Percentiles rank a stretch among this genome's conserved stretches.
Evolutionary conservation across 2,329 filamentous ascomycete genomes (phyloP).

Genomic region (Pseudogymnoascus destructans): DNA sequence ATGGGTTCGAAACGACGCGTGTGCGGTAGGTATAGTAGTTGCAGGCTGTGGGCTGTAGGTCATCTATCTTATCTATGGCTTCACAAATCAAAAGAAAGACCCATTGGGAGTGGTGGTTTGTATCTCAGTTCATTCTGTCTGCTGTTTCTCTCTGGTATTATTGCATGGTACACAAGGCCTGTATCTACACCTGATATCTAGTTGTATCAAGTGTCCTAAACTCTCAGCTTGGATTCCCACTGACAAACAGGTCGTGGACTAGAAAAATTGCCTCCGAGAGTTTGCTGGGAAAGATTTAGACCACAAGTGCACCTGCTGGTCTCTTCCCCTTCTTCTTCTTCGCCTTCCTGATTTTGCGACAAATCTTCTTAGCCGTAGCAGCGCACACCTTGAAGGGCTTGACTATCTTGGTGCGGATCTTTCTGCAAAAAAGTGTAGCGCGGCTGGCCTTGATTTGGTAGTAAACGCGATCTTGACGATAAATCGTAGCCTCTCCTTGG

Average conservation of each 20-base stretch:
- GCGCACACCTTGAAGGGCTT: neutral
- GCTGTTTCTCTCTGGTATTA: neutral
- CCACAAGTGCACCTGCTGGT: neutral
- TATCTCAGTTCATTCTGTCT: neutral
- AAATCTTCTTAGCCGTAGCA: neutral
- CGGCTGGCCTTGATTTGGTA: neutral
- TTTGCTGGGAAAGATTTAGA: neutral
- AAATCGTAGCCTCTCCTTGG: neutral
- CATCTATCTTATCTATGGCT: neutral
- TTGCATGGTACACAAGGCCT: neutral
- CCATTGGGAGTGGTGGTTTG: neutral
- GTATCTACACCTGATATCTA: neutral
- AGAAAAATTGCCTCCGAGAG: neutral
- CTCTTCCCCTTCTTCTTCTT: neutral
- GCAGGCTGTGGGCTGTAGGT: neutral
- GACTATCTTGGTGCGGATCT: neutral
- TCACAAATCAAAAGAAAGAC: neutral
- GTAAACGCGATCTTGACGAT: neutral
- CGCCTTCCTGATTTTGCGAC: neutral
- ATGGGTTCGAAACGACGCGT: neutral
- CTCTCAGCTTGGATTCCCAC: neutral
- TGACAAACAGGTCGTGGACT: neutral
- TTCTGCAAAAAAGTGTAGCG: neutral
- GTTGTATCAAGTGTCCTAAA: neutral
- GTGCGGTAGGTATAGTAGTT: neutral